Base-by-base conservation (phyloP, 345 rosid species). In the Bruguiera sexangula region DNA sequence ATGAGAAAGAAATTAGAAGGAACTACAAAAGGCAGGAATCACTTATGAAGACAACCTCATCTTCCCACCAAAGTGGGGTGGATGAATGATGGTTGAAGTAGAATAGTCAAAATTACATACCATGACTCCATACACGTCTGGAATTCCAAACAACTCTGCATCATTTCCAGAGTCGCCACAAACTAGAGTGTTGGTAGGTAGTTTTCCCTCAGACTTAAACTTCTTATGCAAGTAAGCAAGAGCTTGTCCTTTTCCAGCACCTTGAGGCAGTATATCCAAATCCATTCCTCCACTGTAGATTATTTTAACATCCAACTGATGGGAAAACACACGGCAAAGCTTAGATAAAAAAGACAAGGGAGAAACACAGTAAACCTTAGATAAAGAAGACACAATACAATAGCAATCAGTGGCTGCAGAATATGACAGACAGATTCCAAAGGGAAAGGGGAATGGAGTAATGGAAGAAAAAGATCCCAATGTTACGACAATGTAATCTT, bases 111-210 rank as follows among this genome's bases (percentile, higher is more conserved):
- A 39, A 34, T 51, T 68, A 78, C 95, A 51, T 63, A 94, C 97
- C 98, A 92, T 92, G 75, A 95, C 98, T 4, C 98, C 99, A 76
- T 87, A 76, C 27, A 95, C 96, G 55, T 87, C 92, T 0, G 97
- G 96, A 73, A 95, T 88, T 84, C 92, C 85, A 76, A 92, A 95
- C 6, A 95, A 86, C 56, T 95, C 99, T 16, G 99, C 98, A 78
- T 95, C 99, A 73, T 95, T 95, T 69, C 99, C 99, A 52, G 99
- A 95, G 81, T 95, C 99, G 19, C 99, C 99, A 76, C 99, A 92
- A 53, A 76, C 98, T 81, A 95, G 96, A 63, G 98, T 95, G 69
- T 85, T 90, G n/a, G 27, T 52, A 54, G 99, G 99, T 59, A 82
- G 79, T 71, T 84, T 87, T 73, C 94, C 86, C 75, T 84, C 92